Percentiles rank a stretch among this genome's conserved stretches.
These are phyloP conservation scores for Nakazawaea populi DNA, from an alignment of 805 yeast genomes.

Conservation along the genomic window DNA sequence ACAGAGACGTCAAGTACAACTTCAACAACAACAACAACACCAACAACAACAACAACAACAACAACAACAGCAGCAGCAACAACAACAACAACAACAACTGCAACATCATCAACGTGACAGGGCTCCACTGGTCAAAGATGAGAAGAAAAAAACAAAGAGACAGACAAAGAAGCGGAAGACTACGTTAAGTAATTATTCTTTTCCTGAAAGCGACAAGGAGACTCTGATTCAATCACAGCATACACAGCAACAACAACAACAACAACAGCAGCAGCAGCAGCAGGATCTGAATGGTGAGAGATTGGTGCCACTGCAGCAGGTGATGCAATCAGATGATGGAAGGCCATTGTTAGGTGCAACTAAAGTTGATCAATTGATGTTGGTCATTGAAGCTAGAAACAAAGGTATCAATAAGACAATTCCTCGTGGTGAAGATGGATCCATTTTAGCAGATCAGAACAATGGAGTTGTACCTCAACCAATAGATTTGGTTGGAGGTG, in stretches of 20 bases:
- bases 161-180: slow-evolving; percentile 3
- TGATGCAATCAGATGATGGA: slow-evolving; percentile 50
- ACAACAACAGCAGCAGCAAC: slow-evolving; percentile 11
- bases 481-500: slow-evolving; percentile 71
- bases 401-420: slow-evolving; percentile 66
- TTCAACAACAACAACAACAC: slow-evolving; percentile 6
- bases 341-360: slow-evolving; percentile 79
- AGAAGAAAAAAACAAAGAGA: slow-evolving; percentile 10
- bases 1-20: slow-evolving; percentile 2
- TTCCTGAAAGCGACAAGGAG: slow-evolving; percentile 9
- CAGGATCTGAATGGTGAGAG: slow-evolving; percentile 14
- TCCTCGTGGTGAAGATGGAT: slow-evolving; percentile 64
- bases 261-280: slow-evolving; percentile 16
- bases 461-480: slow-evolving; percentile 45
- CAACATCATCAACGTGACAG: not conserved
- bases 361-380: slow-evolving; percentile 85
- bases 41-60: slow-evolving; percentile 6
- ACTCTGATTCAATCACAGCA: slow-evolving; percentile 3
- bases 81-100: slow-evolving; percentile 6
- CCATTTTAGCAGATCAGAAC: slow-evolving; percentile 43
- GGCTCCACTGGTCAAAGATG: slow-evolving; percentile 9
- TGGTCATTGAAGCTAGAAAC: slow-evolving; percentile 83
- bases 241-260: slow-evolving; percentile 10
- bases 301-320: slow-evolving; percentile 40
- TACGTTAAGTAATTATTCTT: slow-evolving; percentile 1